phyloP scores from a whole-genome alignment of 1,284 basidiomycete genomes.

The Pseudomicrostroma phylloplanum region DNA sequence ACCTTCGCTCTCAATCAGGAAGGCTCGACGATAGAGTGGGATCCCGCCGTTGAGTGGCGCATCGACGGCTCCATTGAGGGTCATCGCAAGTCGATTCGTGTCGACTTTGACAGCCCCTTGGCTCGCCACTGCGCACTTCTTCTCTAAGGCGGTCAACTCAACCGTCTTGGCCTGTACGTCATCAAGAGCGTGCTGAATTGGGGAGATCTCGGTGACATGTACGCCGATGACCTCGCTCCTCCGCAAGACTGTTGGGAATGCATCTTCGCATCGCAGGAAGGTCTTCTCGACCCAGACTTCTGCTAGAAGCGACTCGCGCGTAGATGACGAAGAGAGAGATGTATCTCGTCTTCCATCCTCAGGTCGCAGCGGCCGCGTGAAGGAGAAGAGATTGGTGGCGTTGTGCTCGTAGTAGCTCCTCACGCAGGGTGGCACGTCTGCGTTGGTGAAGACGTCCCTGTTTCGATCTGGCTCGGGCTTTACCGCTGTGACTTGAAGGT shows the following conservation, averaged over 20 bases:
- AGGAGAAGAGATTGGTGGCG: conserved; percentile 56
- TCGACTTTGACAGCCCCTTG: conserved; percentile 62
- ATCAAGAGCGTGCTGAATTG: conserved; percentile 73
- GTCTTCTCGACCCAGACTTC: conserved; percentile 71
- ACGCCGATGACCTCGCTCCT: conserved; percentile 80
- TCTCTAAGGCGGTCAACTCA: conserved; percentile 65
- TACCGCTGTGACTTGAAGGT: conserved; percentile 70
- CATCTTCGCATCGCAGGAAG: conserved; percentile 60
- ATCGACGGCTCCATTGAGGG: conserved; percentile 79
- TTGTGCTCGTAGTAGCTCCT: conserved; percentile 78
- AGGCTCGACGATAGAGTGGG: conserved; percentile 56
- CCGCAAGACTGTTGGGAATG: conserved; percentile 83
- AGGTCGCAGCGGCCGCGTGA: conserved; percentile 55
- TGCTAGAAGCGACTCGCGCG: conserved; percentile 13
- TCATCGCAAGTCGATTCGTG: conserved; percentile 79
- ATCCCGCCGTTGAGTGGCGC: conserved; percentile 71
- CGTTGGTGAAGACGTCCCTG: conserved; percentile 73
- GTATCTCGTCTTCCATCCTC: conserved; percentile 55
- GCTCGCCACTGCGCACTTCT: conserved; percentile 68
- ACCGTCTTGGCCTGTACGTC: conserved; percentile 72
- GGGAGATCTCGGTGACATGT: conserved; percentile 72
- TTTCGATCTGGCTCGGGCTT: conserved; percentile 75
- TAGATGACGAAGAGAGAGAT: conserved; percentile 20
- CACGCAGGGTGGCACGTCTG: conserved; percentile 73
- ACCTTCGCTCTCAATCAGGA: conserved; percentile 68